A percentile compares a stretch with the other conserved stretches of the same genome.
Evolutionary conservation across 495 filamentous ascomycete species (phyloP).

Genomic region (Hypoxylon intermedium): DNA sequence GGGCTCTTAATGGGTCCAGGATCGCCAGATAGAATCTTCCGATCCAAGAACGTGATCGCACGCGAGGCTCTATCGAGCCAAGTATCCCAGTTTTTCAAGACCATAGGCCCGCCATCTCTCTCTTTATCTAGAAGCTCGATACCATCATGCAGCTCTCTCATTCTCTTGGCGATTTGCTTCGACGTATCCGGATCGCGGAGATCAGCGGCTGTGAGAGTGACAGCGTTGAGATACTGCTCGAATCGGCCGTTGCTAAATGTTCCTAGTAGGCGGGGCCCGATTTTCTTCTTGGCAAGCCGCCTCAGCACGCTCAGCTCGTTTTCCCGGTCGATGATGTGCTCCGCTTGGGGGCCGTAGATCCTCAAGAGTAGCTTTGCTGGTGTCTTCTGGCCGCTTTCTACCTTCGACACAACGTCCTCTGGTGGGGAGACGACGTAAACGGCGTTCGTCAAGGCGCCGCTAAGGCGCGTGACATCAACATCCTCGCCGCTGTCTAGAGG

Average conservation of each 20-base stretch:
- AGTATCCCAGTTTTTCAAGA: slow-evolving; percentile 94
- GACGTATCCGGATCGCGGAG: slow-evolving; percentile 82
- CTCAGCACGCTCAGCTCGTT: slow-evolving; percentile 86
- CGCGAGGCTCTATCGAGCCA: slow-evolving; percentile 85
- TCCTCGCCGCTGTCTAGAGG: slow-evolving; percentile 67
- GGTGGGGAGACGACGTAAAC: slow-evolving; percentile 94
- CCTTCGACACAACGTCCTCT: slow-evolving; percentile 53
- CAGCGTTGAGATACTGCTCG: slow-evolving; percentile 88
- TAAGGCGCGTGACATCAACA: slow-evolving; percentile 83
- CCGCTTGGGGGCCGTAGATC: slow-evolving; percentile 94
- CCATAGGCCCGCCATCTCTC: slow-evolving; percentile 75
- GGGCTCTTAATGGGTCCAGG: slow-evolving; percentile 32
- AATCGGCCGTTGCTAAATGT: slow-evolving; percentile 97
- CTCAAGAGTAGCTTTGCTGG: slow-evolving; percentile 81
- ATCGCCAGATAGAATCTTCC: slow-evolving; percentile 56
- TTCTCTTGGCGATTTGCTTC: slow-evolving; percentile 95
- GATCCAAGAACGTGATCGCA: slow-evolving; percentile 78
- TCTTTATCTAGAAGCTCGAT: slow-evolving; percentile 84
- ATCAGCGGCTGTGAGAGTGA: slow-evolving; percentile 76
- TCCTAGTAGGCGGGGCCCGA: slow-evolving; percentile 90
- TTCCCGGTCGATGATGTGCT: slow-evolving; percentile 93
- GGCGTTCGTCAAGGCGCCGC: slow-evolving; percentile 93
- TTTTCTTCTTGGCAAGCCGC: slow-evolving; percentile 86
- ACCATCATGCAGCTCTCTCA: slow-evolving; percentile 94
- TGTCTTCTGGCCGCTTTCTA: slow-evolving; percentile 45